Evolutionary conservation across 2,329 filamentous ascomycete genomes (phyloP), one percentile per base, ranked within the genome.

Genomic region (Neofusicoccum kwambonambiense): DNA sequence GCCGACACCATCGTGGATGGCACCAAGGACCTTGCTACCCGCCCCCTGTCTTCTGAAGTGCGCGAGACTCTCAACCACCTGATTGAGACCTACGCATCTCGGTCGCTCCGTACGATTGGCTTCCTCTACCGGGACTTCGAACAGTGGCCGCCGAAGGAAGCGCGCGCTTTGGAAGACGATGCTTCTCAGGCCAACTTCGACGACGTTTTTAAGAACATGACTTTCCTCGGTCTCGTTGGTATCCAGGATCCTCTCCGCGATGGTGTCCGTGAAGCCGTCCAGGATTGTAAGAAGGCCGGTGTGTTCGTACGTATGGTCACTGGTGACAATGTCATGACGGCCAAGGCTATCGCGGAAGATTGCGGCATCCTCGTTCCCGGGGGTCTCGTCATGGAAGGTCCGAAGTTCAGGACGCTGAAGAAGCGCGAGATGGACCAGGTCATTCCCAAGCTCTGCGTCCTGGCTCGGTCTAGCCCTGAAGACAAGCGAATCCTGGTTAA

Each of bases 231-330:
- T 8, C 83, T 97, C 5, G 88, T 90, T 50, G 92, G 92, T 64
- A 87, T 96, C 65, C 94, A 95, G 74, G 92, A 96, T 70, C 92
- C 92, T 3, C 92, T 92, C 39, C 89, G 92, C 3, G 87, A 87
- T 2, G 92, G 96, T 76, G 92, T 92, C 1, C 90, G 88, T 17
- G 83, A 70, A 12, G 76, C 80, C 12, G 80, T 82, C 56, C 72
- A 73, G 44, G 75, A 79, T 62, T 82, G 79, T 51, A 78, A 80
- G 65, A 74, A 74, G 52, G 79, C 80, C 50, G 79, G 80, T 37
- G 81, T 82, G n/a, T 74, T 76, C 5, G 80, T 82, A 1, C 80
- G 81, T 68, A 82, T 82, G 80, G 73, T 82, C 27, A 82, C 80
- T 34, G 80, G 80, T 47, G 80, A 82, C 61, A 79, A 82, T 64